A percentile compares a stretch with the other conserved stretches of the same genome.
These are phyloP conservation scores for Auricularia cornea DNA, from an alignment of 768 basidiomycete species.

Conservation along the genomic window DNA sequence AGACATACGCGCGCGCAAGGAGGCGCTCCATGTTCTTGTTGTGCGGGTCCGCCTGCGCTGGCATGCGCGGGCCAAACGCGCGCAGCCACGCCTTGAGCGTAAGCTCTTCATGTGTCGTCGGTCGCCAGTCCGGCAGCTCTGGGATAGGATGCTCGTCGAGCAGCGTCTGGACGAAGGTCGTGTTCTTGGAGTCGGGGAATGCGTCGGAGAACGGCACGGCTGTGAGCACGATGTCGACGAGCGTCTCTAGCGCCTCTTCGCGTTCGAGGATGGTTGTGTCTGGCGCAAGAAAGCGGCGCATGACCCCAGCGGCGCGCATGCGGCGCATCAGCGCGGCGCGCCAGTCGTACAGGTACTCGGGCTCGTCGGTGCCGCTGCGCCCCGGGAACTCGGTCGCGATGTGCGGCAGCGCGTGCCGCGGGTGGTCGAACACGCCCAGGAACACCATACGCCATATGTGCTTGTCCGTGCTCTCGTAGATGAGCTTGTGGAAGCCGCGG, in stretches of 20 bases:
- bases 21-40: constrained; percentile 30
- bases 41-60: constrained; percentile 23
- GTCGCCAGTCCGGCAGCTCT: constrained; percentile 40
- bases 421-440: constrained; percentile 58
- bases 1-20: constrained; percentile 49
- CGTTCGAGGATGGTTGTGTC: constrained; percentile 28
- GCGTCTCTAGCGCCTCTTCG: constrained; percentile 28
- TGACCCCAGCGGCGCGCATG: constrained; percentile 37
- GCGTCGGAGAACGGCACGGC: constrained; percentile 28
- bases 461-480: constrained; percentile 43
- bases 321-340: constrained; percentile 42
- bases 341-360: constrained; percentile 39
- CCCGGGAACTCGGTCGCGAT: constrained; percentile 7
- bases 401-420: constrained; percentile 23
- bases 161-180: constrained; percentile 43
- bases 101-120: constrained; percentile 19
- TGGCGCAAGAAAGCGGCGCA: constrained; percentile 12
- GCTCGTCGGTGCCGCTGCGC: neutral
- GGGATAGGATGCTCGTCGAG: constrained; percentile 17
- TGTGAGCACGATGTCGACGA: constrained; percentile 37
- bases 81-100: constrained; percentile 38
- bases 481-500: constrained; percentile 36
- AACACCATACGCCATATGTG: constrained; percentile 66
- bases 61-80: constrained; percentile 39
- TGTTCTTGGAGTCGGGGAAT: constrained; percentile 27